A percentile compares a stretch with the other conserved stretches of the same genome.
Evolutionary conservation across 2,329 filamentous ascomycete species (phyloP).

Genomic region (Niveomyces coronatus): DNA sequence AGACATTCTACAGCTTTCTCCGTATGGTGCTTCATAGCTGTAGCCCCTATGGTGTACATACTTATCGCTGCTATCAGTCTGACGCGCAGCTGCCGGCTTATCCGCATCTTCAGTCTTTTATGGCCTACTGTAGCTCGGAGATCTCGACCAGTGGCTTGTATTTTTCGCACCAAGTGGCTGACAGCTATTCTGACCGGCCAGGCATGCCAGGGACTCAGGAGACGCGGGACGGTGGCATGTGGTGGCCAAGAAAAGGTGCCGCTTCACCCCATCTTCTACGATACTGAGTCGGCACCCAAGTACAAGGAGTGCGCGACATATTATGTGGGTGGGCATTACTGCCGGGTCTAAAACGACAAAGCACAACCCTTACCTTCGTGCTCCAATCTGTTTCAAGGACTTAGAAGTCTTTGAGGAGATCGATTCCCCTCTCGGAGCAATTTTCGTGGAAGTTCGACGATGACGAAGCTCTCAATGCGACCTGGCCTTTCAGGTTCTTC

Average conservation of each 20-base stretch:
- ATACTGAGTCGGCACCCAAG: background rate
- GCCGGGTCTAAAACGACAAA: background rate
- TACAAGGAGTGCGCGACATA: background rate
- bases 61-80: conserved; percentile 1
- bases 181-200: background rate
- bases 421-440: too few species aligned
- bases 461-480: too few species aligned
- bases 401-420: too few species aligned
- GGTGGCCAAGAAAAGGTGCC: too few species aligned
- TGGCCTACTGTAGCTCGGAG: conserved; percentile 2
- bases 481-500: too few species aligned
- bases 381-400: too few species aligned
- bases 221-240: conserved; percentile 1
- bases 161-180: background rate
- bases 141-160: background rate
- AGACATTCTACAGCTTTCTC: conserved; percentile 4
- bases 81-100: conserved; percentile 1
- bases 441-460: too few species aligned
- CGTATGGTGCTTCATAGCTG: conserved; percentile 1
- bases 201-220: background rate
- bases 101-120: conserved; percentile 3
- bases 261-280: too few species aligned
- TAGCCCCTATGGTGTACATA: conserved; percentile 1
- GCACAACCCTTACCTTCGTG: conserved; percentile 1
- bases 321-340: conserved; percentile 1